Evolutionary conservation across 163 green algal genomes (phyloP), one percentile per base, ranked within the genome.

Genomic region (Trebouxiophyceae sp.): DNA sequence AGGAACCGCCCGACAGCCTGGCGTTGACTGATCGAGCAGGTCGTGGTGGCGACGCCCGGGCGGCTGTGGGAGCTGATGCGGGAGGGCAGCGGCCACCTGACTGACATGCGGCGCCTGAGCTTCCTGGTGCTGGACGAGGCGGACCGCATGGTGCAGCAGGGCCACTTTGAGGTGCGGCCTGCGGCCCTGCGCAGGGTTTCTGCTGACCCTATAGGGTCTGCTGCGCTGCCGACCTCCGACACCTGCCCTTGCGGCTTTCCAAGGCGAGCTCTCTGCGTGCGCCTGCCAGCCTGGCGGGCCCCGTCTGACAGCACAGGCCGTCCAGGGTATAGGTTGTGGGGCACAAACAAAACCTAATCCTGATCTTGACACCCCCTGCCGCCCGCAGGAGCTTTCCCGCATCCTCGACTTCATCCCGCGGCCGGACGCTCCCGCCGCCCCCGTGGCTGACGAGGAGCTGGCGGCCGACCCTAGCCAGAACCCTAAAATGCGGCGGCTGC

Each of bases 41-140:
- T 99, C 2, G 78, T 99, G n/a, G 92, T 98, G 45, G 93, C 87
- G 27, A 98, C 93, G 0, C 93, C 93, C 0, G 93, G 93, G 6
- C 84, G 93, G 33, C 81, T 98, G 70, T 97, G 89, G 91, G 92
- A 96, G 66, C 78, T 93, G 34, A 93, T 97, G 81, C 76, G 76
- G 23, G 56, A 72, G 22, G 81, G 78, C 1, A 63, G 81, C 24
- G 8, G 62, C 27, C 84, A 93, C 60, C 67, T 96, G n/a, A 77
- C 67, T 2, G 63, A 96, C 66, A 62, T 96, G 34, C 54, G 33
- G 16, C 12, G 31, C 0, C 82, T 98, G 23, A 75, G 59, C 27
- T 96, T 95, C 75, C 84, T 98, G 33, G 91, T 96, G 26, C 74
- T 97, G 28, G 93, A 97, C 76, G 92, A 97, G 72, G 90, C 90